Conservation (phyloP, 495 filamentous ascomycete genomes). For the Tricharina praecox region DNA sequence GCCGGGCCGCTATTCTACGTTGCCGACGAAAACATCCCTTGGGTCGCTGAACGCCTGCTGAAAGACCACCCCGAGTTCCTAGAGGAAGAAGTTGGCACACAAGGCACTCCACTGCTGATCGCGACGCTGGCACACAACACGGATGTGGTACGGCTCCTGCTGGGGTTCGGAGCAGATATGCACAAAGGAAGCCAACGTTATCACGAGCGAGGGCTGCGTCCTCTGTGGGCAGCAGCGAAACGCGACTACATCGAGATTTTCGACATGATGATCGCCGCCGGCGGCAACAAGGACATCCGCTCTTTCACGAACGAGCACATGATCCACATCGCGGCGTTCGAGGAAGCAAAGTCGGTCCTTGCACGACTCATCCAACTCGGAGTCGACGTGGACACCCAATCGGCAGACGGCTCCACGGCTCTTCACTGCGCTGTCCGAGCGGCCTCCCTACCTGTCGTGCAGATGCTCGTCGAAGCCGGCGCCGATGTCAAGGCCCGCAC, state of each 20-base stretch:
- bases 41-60: background rate
- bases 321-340: background rate
- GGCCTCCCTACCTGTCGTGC: background rate
- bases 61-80: background rate
- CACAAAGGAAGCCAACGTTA: background rate
- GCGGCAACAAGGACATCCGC: background rate
- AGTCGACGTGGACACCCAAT: background rate
- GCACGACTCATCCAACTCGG: background rate
- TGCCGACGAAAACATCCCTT: background rate
- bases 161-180: background rate
- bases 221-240: too few species aligned
- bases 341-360: background rate
- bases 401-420: background rate
- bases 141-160: background rate
- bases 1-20: background rate
- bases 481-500: background rate
- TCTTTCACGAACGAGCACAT: background rate
- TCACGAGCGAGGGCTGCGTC: too few species aligned
- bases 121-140: background rate
- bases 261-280: background rate
- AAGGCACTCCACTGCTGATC: background rate
- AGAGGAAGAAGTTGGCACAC: background rate
- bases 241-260: background rate
- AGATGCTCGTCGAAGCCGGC: background rate
- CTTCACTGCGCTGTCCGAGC: background rate